phyloP scores from a whole-genome alignment of 768 basidiomycete species.

The Polyporus arcularius region DNA sequence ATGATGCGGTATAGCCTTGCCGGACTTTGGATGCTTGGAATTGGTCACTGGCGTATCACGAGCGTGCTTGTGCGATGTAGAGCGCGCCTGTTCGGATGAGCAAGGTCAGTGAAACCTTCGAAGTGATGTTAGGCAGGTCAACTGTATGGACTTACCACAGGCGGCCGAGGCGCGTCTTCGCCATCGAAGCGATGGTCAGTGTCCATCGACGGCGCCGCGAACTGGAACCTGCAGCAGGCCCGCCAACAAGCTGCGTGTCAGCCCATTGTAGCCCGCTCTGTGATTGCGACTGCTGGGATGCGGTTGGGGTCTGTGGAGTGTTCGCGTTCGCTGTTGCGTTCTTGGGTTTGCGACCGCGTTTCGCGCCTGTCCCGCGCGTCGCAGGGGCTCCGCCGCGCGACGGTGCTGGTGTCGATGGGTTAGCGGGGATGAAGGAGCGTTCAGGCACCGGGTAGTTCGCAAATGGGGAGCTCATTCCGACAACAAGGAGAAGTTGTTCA shows the following conservation, averaged over 20 bases:
- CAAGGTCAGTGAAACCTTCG: no score
- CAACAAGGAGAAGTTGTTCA: no score
- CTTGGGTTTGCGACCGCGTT: conserved; percentile 36
- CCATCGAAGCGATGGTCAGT: no score
- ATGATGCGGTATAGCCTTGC: no score
- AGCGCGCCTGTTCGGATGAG: no score
- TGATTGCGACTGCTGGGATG: conserved; percentile 3
- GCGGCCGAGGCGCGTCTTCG: no score
- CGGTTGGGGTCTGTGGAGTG: conserved; percentile 20
- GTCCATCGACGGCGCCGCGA: no score
- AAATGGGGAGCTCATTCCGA: conserved; percentile 28
- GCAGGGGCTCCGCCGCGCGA: conserved; percentile 18
- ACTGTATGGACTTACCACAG: no score
- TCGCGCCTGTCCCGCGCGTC: conserved; percentile 26
- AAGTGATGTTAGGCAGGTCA: no score
- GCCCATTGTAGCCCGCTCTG: conserved; percentile 8
- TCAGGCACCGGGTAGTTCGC: conserved; percentile 29
- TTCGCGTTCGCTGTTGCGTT: conserved; percentile 20
- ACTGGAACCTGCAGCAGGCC: conserved; percentile 6
- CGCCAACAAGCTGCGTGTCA: conserved; percentile 4
- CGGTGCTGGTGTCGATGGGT: conserved; percentile 11
- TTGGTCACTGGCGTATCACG: no score
- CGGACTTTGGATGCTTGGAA: no score
- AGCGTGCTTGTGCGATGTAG: no score
- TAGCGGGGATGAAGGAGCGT: conserved; percentile 25